These are phyloP conservation scores for Aristolochia californica DNA, from an alignment of 164 flowering plant genomes.

Conservation along the genomic window DNA sequence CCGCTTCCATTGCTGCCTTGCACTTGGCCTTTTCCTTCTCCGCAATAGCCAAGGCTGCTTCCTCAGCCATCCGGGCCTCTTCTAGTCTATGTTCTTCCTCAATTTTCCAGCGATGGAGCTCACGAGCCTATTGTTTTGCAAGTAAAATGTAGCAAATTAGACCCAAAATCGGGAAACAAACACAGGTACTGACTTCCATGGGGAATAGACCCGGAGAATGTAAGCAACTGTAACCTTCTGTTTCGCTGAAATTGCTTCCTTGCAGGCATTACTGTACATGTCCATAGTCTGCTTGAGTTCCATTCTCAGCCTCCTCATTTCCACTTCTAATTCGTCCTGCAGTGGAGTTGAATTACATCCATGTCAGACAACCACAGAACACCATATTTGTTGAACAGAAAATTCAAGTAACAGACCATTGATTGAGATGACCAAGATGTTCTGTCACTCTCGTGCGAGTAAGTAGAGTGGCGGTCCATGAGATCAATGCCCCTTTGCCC, in stretches of 20 bases:
- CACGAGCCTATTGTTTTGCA: constrained; percentile 40
- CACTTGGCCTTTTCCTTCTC: constrained; percentile 63
- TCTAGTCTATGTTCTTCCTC: constrained; percentile 63
- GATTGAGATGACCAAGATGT: constrained; percentile 20
- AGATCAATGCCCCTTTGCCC: constrained; percentile 16
- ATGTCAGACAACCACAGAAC: background rate
- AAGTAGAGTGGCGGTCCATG: constrained; percentile 14
- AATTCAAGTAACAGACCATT: constrained; percentile 14
- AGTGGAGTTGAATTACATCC: background rate
- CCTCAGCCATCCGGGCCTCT: constrained; percentile 54
- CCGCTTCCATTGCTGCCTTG: constrained; percentile 64
- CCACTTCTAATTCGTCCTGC: constrained; percentile 56
- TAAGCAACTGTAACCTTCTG: constrained; percentile 59
- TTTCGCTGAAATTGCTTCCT: constrained; percentile 60
- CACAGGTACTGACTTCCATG: no score
- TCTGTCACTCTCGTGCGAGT: constrained; percentile 14
- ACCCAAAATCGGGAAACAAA: no score
- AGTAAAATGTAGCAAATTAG: background rate
- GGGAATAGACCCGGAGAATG: no score
- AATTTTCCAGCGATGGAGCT: constrained; percentile 73
- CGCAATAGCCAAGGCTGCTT: constrained; percentile 50
- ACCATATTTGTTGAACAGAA: background rate
- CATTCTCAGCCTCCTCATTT: constrained; percentile 57
- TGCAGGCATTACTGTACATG: constrained; percentile 65
- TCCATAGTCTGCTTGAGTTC: constrained; percentile 72